A percentile compares a stretch with the other conserved stretches of the same genome.
Evolutionary conservation across 1,284 basidiomycete species (phyloP).

Genomic region (Ustilago nuda): DNA sequence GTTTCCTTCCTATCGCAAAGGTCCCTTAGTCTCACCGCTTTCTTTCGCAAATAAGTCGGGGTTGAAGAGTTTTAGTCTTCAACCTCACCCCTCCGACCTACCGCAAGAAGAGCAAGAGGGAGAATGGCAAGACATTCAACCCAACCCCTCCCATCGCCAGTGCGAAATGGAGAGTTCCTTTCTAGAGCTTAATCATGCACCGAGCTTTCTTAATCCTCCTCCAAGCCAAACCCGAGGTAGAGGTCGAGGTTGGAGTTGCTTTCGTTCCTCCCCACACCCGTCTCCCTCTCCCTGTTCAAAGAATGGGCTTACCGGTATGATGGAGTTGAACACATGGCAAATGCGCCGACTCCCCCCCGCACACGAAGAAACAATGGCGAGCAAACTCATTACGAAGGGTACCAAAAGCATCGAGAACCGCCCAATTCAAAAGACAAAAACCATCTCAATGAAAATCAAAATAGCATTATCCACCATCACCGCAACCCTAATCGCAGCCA

Average conservation of each 20-base stretch:
- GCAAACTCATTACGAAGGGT: conserved; percentile 21
- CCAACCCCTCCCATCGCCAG: background rate
- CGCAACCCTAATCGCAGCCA: conserved; percentile 6
- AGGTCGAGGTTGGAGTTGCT: background rate
- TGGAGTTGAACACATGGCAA: conserved; percentile 10
- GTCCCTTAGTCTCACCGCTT: conserved; percentile 33
- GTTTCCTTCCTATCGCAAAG: conserved; percentile 24
- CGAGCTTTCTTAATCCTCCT: conserved; percentile 22
- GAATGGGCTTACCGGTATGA: background rate
- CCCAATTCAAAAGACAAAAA: background rate
- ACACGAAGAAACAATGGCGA: background rate
- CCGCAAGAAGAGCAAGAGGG: background rate
- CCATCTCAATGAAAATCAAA: background rate
- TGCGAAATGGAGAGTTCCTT: conserved; percentile 8
- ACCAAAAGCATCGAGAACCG: conserved; percentile 25
- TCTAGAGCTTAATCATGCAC: conserved; percentile 28
- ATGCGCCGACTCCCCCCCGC: background rate
- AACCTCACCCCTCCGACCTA: background rate
- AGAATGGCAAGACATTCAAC: conserved; percentile 44
- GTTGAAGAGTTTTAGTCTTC: conserved; percentile 18
- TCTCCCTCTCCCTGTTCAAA: background rate
- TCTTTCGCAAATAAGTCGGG: background rate
- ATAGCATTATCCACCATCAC: conserved; percentile 5
- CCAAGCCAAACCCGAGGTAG: background rate
- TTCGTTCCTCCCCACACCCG: background rate